Evolutionary conservation across 257 asterid species (phyloP).

Genomic region (Fraxinus americana): DNA sequence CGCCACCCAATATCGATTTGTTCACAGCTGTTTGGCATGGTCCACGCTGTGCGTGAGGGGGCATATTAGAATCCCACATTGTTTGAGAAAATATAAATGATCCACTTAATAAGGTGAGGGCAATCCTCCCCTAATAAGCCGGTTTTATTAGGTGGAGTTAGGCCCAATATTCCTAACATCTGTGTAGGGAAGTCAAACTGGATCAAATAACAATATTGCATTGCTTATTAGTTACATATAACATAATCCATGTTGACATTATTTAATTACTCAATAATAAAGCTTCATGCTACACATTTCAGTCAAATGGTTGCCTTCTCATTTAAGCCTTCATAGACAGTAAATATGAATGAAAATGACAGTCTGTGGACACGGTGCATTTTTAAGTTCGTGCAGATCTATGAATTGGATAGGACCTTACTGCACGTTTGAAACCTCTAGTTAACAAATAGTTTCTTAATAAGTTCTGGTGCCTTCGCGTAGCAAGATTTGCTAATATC

Average conservation of each 20-base stretch:
- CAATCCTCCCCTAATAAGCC: too few species aligned
- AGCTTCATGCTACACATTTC: neutral
- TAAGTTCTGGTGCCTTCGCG: neutral
- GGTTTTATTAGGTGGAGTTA: too few species aligned
- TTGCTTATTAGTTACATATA: neutral
- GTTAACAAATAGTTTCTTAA: slow-evolving; percentile 14
- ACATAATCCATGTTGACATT: neutral
- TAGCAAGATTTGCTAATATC: neutral
- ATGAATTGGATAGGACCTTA: neutral
- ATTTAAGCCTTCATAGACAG: slow-evolving; percentile 3
- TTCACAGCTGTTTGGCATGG: too few species aligned
- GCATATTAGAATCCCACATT: too few species aligned
- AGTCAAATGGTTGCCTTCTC: slow-evolving; percentile 17
- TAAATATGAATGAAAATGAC: slow-evolving; percentile 7
- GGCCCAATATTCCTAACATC: too few species aligned
- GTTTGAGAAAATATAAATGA: too few species aligned
- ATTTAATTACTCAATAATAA: slow-evolving; percentile 4
- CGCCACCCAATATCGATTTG: too few species aligned
- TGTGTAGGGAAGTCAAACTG: too few species aligned
- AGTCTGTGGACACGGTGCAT: neutral
- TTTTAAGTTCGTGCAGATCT: neutral
- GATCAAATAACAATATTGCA: too few species aligned
- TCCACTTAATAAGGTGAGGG: too few species aligned
- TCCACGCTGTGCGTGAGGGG: too few species aligned
- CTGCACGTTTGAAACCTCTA: neutral